phyloP scores from a whole-genome alignment of 805 yeast genomes.

The Spathaspora girioi region DNA sequence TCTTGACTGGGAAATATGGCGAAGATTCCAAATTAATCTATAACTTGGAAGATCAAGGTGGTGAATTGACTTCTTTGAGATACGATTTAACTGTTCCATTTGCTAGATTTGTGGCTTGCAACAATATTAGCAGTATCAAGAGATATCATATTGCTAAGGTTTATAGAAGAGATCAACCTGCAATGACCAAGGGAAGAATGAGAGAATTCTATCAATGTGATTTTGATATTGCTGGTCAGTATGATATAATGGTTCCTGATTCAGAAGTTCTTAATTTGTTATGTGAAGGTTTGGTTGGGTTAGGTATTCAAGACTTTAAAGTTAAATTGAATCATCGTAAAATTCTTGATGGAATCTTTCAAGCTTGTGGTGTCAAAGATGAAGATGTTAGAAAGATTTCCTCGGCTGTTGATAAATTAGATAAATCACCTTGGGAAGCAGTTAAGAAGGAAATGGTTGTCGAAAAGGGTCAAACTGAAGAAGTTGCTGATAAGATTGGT shows the following conservation, averaged over 20 bases:
- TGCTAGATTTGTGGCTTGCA: slow-evolving; percentile 96
- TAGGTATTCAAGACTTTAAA: slow-evolving; percentile 87
- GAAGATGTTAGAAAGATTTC: slow-evolving; percentile 93
- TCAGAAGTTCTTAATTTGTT: slow-evolving; percentile 79
- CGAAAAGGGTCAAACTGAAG: slow-evolving; percentile 87
- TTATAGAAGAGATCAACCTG: slow-evolving; percentile 98
- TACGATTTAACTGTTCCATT: slow-evolving; percentile 98
- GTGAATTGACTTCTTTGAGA: slow-evolving; percentile 91
- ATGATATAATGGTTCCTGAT: slow-evolving; percentile 95
- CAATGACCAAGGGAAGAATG: slow-evolving; percentile 99
- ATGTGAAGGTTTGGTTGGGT: slow-evolving; percentile 77
- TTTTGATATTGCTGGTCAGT: slow-evolving; percentile 91
- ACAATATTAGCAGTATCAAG: slow-evolving; percentile 83
- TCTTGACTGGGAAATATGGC: slow-evolving; percentile 95
- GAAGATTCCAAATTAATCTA: slow-evolving; percentile 96
- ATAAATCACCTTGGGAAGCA: slow-evolving; percentile 92
- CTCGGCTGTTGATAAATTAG: slow-evolving; percentile 94
- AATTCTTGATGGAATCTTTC: slow-evolving; percentile 91
- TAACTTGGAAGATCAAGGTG: slow-evolving; percentile 97
- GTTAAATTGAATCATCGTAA: slow-evolving; percentile 93
- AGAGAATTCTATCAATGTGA: slow-evolving; percentile 99
- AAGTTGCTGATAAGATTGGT: slow-evolving; percentile 91
- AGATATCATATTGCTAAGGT: slow-evolving; percentile 97
- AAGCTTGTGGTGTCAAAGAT: slow-evolving; percentile 89
- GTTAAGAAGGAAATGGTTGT: slow-evolving; percentile 89